phyloP scores from a whole-genome alignment of 306 rosid genomes.

The Amphicarpaea edgeworthii region DNA sequence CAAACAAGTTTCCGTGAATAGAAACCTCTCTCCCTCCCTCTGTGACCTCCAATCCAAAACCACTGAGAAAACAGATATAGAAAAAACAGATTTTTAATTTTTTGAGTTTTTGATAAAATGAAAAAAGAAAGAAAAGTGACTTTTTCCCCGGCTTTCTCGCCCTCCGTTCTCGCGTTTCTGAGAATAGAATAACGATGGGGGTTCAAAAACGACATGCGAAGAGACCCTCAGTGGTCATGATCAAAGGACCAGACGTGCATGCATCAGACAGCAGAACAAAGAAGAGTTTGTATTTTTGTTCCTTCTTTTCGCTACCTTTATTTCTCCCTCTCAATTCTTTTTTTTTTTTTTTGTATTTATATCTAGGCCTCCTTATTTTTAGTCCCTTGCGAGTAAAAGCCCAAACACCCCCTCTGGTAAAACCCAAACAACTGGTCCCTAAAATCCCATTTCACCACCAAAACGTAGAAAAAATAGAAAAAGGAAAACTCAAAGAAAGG shows the following conservation, averaged over 20 bases:
- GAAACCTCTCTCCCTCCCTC: slow-evolving; percentile 29
- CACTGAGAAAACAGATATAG: not conserved
- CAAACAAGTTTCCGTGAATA: slow-evolving; percentile 49
- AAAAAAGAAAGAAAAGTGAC: slow-evolving; percentile 1
- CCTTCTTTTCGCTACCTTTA: slow-evolving; percentile 58
- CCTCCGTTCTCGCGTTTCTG: slow-evolving; percentile 35
- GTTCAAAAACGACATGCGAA: slow-evolving; percentile 62
- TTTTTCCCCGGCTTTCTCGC: slow-evolving; percentile 68
- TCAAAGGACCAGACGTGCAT: slow-evolving; percentile 75
- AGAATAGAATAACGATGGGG: slow-evolving; percentile 53
- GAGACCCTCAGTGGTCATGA: slow-evolving; percentile 63
- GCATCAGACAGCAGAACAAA: slow-evolving; percentile 56
- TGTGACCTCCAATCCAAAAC: slow-evolving; percentile 47
- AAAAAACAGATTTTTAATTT: slow-evolving; percentile 9
- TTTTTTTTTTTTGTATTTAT: not conserved
- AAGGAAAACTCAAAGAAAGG: not conserved
- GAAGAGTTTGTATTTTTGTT: slow-evolving; percentile 61
- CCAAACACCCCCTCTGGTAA: slow-evolving; percentile 3
- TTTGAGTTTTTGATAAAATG: not conserved
- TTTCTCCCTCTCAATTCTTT: slow-evolving; percentile 22
- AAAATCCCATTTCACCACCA: slow-evolving; percentile 36
- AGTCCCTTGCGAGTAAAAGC: slow-evolving; percentile 22
- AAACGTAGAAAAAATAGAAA: not conserved
- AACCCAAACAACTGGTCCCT: slow-evolving; percentile 43
- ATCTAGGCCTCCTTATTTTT: slow-evolving; percentile 12